phyloP scores from a whole-genome alignment of 169 alveolate species.

The Plasmodium falciparum region DNA sequence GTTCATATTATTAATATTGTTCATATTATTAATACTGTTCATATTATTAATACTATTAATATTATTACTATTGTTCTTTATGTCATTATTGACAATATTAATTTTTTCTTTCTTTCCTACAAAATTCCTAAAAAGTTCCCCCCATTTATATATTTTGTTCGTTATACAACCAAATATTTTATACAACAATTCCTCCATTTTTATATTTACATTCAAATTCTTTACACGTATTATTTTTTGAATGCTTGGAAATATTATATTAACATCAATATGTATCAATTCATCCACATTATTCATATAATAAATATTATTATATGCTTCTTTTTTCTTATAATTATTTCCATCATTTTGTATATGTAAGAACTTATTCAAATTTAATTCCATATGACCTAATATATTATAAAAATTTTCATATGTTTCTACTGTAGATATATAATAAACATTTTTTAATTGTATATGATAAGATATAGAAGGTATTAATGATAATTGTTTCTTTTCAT shows the following conservation, averaged over 20 bases:
- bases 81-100: not conserved
- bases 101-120: constrained; percentile 9
- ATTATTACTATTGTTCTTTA: too few relatives aligned
- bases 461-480: constrained; percentile 48
- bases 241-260: constrained; percentile 32
- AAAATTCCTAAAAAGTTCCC: constrained; percentile 26
- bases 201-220: constrained; percentile 46
- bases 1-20: too few relatives aligned
- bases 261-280: constrained; percentile 17
- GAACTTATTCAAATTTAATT: constrained; percentile 34
- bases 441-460: constrained; percentile 43
- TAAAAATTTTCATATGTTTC: constrained; percentile 56
- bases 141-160: constrained; percentile 30
- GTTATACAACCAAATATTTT: constrained; percentile 50
- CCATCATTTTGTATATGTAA: not conserved
- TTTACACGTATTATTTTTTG: constrained; percentile 52
- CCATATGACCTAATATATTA: constrained; percentile 26
- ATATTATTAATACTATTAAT: too few relatives aligned
- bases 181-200: constrained; percentile 34
- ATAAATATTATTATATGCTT: not conserved
- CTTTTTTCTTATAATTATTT: constrained; percentile 9
- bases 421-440: constrained; percentile 54
- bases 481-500: constrained; percentile 36
- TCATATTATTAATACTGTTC: too few relatives aligned
- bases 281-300: constrained; percentile 2